phyloP scores from a whole-genome alignment of 306 rosid species.

The Hylodesmum podocarpum region DNA sequence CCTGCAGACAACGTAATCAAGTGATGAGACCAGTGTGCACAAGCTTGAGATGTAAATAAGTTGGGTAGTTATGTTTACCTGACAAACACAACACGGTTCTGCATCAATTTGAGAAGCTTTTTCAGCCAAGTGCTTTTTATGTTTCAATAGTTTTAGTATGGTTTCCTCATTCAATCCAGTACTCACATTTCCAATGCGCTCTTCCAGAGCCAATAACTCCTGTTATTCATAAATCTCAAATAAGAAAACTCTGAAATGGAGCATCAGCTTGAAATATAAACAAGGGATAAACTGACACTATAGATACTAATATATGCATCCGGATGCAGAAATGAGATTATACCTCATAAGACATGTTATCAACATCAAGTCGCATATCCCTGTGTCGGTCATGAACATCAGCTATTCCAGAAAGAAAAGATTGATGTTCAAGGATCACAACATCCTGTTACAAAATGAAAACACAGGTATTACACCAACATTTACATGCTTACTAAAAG shows the following conservation, averaged over 20 bases:
- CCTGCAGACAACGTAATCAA: slow-evolving; percentile 48
- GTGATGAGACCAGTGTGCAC: neutral
- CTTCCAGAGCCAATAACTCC: slow-evolving; percentile 87
- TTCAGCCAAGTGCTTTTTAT: slow-evolving; percentile 36
- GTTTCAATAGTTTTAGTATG: slow-evolving; percentile 49
- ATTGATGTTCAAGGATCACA: slow-evolving; percentile 82
- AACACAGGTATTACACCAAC: slow-evolving; percentile 14
- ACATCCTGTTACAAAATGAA: slow-evolving; percentile 63
- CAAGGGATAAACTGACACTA: neutral
- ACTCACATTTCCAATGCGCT: slow-evolving; percentile 84
- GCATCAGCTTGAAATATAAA: neutral
- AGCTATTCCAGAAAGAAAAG: slow-evolving; percentile 72
- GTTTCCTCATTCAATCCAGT: slow-evolving; percentile 78
- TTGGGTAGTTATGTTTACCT: slow-evolving; percentile 44
- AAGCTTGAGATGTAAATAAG: neutral
- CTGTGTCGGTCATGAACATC: slow-evolving; percentile 79
- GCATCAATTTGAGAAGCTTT: slow-evolving; percentile 45
- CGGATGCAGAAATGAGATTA: neutral
- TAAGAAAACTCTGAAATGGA: slow-evolving; percentile 7
- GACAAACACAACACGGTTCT: slow-evolving; percentile 85
- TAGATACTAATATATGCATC: neutral
- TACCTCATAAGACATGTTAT: slow-evolving; percentile 93
- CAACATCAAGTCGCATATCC: slow-evolving; percentile 91
- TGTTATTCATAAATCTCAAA: slow-evolving; percentile 23
- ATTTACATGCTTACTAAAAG: neutral